Base-by-base conservation (phyloP, 2,329 filamentous ascomycete genomes). In the Fusarium camptoceras region DNA sequence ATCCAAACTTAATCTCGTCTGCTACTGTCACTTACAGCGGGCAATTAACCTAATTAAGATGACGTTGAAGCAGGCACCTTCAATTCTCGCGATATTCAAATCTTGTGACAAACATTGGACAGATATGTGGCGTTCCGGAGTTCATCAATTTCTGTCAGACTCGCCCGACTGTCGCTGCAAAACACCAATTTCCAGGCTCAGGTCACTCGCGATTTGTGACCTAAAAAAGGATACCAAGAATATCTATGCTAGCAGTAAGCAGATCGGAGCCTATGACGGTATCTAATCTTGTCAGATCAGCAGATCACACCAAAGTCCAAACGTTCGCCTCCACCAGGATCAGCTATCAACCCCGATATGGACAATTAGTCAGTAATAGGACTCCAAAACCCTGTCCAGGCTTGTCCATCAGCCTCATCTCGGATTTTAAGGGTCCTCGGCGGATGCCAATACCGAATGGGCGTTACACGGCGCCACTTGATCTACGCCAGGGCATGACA, bases 401-500 rank as follows among this genome's bases (percentile, higher is more conserved):
- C 3, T n/a, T n/a, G 15, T 20, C 4, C 14, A 20, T 27, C 31
- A 39, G 24, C 31, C 48, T 39, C 31, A 39, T 20, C 41, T 47
- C 12, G 6, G 2, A 24, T 24, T 27, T 41, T 1, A 5, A 44
- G 10, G 50, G 30, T 46, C 22, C 22, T 15, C 3, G n/a, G 41
- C 37, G 39, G 44, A 12, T 28, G 24, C 18, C 31, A 31, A 41
- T 16, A 24, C 31, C n/a, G 25, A 64, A 30, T 7, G 14, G 8
- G 14, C 18, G 24, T 37, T 31, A 30, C 39, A 43, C 24, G 28
- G 27, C 46, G 24, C 46, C 44, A 42, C 31, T 28, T 6, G 53
- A 65, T 65, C 59, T 42, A n/a, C 60, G 4, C 44, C 53, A 16
- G 43, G 11, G 20, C 10, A 20, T 43, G 60, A 28, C 60, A 24